Evolutionary conservation across 805 yeast genomes (phyloP).

Genomic region (Ogataea methanolica): DNA sequence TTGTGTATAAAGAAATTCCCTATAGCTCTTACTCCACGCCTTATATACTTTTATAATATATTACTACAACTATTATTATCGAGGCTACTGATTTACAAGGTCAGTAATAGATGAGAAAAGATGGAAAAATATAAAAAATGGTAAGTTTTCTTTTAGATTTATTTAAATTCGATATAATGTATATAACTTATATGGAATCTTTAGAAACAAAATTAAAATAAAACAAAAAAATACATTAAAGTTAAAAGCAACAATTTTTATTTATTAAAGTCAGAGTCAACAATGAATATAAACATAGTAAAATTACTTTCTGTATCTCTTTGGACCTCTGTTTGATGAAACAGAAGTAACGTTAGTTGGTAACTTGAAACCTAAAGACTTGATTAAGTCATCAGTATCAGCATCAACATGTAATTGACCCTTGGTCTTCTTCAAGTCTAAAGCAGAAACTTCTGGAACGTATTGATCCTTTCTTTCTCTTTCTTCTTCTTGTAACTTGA

Average conservation of each 20-base stretch:
- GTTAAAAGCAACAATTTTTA: background rate
- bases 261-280: background rate
- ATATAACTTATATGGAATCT: background rate
- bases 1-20: no score
- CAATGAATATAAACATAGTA: conserved; percentile 8
- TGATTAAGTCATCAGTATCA: conserved; percentile 93
- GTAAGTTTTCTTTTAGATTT: no score
- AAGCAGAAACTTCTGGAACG: conserved; percentile 99
- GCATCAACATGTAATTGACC: conserved; percentile 95
- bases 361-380: conserved; percentile 86
- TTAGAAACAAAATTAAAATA: conserved; percentile 7
- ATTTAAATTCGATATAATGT: background rate
- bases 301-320: conserved; percentile 75
- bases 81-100: no score
- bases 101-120: no score
- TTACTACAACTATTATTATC: no score
- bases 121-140: no score
- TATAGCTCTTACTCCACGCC: no score
- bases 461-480: conserved; percentile 99
- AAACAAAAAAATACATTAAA: background rate
- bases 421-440: conserved; percentile 94
- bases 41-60: no score
- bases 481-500: conserved; percentile 99
- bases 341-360: conserved; percentile 83
- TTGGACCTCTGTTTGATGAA: conserved; percentile 86